Evolutionary conservation across 352 stramenopile genomes (phyloP), one percentile per base, ranked within the genome.

Genomic region (Lagenidium sp.): DNA sequence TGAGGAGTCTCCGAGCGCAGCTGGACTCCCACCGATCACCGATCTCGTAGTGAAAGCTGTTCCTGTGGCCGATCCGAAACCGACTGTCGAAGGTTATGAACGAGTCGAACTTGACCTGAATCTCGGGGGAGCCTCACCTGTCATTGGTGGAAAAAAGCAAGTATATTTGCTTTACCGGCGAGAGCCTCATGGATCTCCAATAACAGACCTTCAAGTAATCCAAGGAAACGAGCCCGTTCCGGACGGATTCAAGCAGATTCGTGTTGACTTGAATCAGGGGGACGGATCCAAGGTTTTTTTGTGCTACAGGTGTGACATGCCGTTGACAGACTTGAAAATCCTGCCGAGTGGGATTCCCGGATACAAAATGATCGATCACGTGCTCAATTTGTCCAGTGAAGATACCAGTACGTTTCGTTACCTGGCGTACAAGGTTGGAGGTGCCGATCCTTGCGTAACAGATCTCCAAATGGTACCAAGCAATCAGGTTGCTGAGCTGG

Each of bases 241-340:
- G 6, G 82, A 94, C 57, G 82, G 82, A 16, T 93, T 91, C 54
- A 92, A 90, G 47, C 63, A 85, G 38, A 88, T 94, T 32, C 66
- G 77, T 35, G 68, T 88, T n/a, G 82, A 94, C 36, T 38, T 94
- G 7, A 94, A 94, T 39, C 80, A 93, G 52, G 76, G 80, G 6
- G 80, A 87, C 53, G 82, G 71, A 39, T 72, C 68, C 11, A 90
- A 85, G 30, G 78, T 91, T 4, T 90, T 84, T 36, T 50, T 94
- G 23, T 94, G 82, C 49, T 94, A 93, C 47, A 75, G 80, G 3
- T 86, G 78, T 44, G 82, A 94, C 54, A 92, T 93, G 78, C 82
- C 82, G 5, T 84, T 94, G 44, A 92, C 78, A 0, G 82, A 94
- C 45, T 48, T 94, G 24, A 84, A 86, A 55, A 84, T 93, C 34